phyloP scores from a whole-genome alignment of 495 filamentous ascomycete species.

The Baudoinia panamericana region DNA sequence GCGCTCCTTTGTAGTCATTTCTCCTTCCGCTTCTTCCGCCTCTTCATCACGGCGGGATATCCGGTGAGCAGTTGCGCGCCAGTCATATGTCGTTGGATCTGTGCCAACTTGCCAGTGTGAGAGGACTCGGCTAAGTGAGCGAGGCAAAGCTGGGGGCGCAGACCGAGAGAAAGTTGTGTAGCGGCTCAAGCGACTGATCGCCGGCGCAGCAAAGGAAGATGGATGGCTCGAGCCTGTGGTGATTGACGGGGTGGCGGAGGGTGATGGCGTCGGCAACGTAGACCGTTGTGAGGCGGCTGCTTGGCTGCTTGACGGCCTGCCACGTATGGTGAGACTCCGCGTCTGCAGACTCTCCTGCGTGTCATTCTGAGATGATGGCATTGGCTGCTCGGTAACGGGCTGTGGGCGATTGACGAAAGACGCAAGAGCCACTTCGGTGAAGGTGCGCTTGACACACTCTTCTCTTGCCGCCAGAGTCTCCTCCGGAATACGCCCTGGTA shows the following conservation, averaged over 20 bases:
- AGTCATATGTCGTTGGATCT: conserved; percentile 19
- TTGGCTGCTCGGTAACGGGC: no score
- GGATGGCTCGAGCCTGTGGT: conserved; percentile 8
- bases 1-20: conserved; percentile 16
- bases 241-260: conserved; percentile 13
- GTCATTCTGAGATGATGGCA: no score
- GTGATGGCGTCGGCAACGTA: conserved; percentile 15
- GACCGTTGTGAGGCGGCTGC: background rate
- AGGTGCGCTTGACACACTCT: background rate
- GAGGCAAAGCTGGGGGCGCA: conserved; percentile 8
- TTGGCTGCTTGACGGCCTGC: background rate
- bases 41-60: conserved; percentile 2
- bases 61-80: conserved; percentile 6
- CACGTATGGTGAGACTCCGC: conserved; percentile 7
- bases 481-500: background rate
- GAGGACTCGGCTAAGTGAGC: conserved; percentile 9
- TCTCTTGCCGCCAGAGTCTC: conserved; percentile 5
- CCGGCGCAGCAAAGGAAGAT: conserved; percentile 1
- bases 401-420: conserved; percentile 6
- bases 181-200: conserved; percentile 11
- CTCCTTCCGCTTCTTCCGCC: conserved; percentile 7
- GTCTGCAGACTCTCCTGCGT: conserved; percentile 15
- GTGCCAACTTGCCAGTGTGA: conserved; percentile 17
- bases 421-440: conserved; percentile 4
- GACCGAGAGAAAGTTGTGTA: conserved; percentile 15